These are phyloP conservation scores for Pseudozyma pruni DNA, from an alignment of 1,284 basidiomycete genomes.

Conservation along the genomic window DNA sequence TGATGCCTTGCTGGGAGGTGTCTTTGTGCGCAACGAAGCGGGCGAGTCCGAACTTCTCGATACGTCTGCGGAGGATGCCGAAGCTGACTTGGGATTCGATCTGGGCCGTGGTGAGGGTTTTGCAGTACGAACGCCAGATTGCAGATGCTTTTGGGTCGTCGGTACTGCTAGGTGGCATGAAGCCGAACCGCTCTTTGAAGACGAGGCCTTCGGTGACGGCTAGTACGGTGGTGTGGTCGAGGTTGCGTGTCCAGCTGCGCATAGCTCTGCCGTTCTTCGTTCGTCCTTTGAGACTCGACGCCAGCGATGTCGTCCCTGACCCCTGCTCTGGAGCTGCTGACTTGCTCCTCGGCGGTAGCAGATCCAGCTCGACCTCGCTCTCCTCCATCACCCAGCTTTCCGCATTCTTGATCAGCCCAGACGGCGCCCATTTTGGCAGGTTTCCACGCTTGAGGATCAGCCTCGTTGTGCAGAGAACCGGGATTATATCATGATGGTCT, in stretches of 20 bases:
- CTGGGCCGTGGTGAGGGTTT: slow-evolving; percentile 52
- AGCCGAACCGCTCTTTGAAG: slow-evolving; percentile 53
- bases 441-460: slow-evolving; percentile 91
- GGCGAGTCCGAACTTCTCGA: slow-evolving; percentile 66
- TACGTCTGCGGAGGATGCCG: slow-evolving; percentile 53
- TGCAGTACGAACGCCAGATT: slow-evolving; percentile 41
- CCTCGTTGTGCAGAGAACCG: slow-evolving; percentile 85
- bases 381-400: slow-evolving; percentile 67
- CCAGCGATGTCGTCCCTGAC: neutral
- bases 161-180: slow-evolving; percentile 16
- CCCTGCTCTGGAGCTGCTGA: neutral
- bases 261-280: slow-evolving; percentile 54
- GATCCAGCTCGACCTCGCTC: slow-evolving; percentile 65
- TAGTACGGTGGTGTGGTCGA: slow-evolving; percentile 64
- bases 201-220: slow-evolving; percentile 62
- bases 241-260: slow-evolving; percentile 65
- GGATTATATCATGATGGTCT: slow-evolving; percentile 68
- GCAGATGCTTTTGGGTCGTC: slow-evolving; percentile 1
- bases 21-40: slow-evolving; percentile 65
- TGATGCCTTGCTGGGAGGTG: slow-evolving; percentile 57
- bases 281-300: slow-evolving; percentile 27
- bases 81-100: slow-evolving; percentile 60
- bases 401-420: slow-evolving; percentile 74
- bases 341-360: slow-evolving; percentile 30
- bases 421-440: slow-evolving; percentile 88